These are phyloP conservation scores for Eucalyptus marginata DNA, from an alignment of 345 rosid species.

Conservation along the genomic window DNA sequence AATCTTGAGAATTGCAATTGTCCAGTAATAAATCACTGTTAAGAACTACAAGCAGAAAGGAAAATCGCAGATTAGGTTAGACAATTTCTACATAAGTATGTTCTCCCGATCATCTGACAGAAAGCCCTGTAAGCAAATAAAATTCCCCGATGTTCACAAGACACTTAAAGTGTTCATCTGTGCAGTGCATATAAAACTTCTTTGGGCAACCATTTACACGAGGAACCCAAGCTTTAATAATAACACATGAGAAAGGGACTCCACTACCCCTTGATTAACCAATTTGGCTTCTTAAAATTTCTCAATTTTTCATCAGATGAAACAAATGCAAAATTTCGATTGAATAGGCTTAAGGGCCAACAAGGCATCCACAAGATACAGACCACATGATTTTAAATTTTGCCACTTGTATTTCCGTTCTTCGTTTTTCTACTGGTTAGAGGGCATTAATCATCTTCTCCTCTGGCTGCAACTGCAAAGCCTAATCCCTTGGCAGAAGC, in stretches of 20 bases:
- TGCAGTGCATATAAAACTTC: no score
- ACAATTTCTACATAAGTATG: no score
- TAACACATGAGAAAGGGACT: not conserved
- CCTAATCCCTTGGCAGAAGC: not conserved
- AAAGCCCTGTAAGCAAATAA: no score
- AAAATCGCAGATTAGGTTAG: no score
- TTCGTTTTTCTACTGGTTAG: not conserved
- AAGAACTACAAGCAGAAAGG: no score
- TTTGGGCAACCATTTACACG: no score
- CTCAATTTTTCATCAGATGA: not conserved
- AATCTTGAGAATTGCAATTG: no score
- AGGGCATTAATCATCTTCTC: not conserved
- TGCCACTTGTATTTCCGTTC: not conserved
- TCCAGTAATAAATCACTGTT: no score
- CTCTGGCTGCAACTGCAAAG: not conserved
- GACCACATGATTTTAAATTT: not conserved
- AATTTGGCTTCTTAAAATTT: not conserved
- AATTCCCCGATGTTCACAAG: no score
- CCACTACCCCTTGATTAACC: not conserved
- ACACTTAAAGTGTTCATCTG: no score
- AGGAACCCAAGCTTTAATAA: not conserved
- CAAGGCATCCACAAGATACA: not conserved
- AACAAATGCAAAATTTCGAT: not conserved
- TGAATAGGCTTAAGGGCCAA: not conserved
- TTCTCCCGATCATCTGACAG: no score